Base-by-base conservation (phyloP, 1,284 basidiomycete genomes). In the Cutaneotrichosporon cavernicola region DNA sequence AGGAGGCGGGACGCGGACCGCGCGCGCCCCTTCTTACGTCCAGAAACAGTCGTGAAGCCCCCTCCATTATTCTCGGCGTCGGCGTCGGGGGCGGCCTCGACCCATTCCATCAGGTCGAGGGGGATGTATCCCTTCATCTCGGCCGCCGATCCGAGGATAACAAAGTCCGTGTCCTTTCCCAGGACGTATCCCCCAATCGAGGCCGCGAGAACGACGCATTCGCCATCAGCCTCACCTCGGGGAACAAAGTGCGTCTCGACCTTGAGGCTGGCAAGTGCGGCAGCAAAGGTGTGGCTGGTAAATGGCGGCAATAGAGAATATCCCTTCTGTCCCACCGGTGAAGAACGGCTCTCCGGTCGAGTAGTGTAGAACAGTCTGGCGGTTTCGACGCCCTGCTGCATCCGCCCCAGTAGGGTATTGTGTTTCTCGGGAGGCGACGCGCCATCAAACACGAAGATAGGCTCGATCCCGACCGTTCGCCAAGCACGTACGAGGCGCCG, bases 371-470 rank as follows among this genome's bases (percentile, higher is more conserved):
- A 95, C 7, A 95, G 82, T 11, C 88, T 83, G 4, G 87, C 85
- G 11, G 86, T 85, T 55, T 88, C 83, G 47, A 92, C 82, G 13
- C 70, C 67, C 4, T 83, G 84, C 70, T 87, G 83, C 18, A 84
- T 83, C 5, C 92, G 87, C 11, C 83, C 83, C 21, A 89, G 79
- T 2, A 87, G 70, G 0, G 91, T 92, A 1, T 85, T 81, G 70
- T 91, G 89, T 76, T 95, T 95, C 60, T 89, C 81, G 9, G 83
- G 80, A 0, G 91, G 90, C 46, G 83, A 84, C 18, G 90, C 84
- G 56, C 91, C 94, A 77, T 98, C 94, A 75, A 97, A 97, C 8
- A 97, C 92, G 73, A 97, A 92, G 63, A 88, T 85, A 1, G 93
- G 84, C 64, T 85, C 83, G 53, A 96, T 80, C 7, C 91, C 90